These are phyloP conservation scores for Puccinia triticina DNA, from an alignment of 1,284 basidiomycete genomes.

Conservation along the genomic window DNA sequence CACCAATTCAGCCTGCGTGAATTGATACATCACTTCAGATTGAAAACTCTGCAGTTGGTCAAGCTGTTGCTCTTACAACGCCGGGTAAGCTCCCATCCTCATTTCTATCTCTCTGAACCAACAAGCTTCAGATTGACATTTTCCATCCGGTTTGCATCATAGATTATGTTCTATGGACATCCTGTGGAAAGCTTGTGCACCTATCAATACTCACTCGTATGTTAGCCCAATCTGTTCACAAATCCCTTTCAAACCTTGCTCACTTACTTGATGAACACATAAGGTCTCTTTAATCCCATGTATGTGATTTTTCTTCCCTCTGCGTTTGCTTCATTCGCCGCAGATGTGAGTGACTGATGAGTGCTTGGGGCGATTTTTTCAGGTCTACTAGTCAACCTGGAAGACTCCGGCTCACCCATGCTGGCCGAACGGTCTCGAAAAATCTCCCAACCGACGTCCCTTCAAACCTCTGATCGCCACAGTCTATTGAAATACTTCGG, in stretches of 20 bases:
- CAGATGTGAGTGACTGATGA: background rate
- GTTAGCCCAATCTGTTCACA: slow-evolving; percentile 2
- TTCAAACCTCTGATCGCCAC: slow-evolving; percentile 85
- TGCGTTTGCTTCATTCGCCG: background rate
- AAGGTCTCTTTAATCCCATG: slow-evolving; percentile 74
- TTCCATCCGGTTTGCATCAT: slow-evolving; percentile 20
- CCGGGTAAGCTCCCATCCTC: slow-evolving; percentile 63
- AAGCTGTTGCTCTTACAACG: slow-evolving; percentile 93
- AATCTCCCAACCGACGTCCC: slow-evolving; percentile 73
- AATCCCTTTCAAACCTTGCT: background rate
- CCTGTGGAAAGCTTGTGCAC: slow-evolving; percentile 95
- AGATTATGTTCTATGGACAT: slow-evolving; percentile 97
- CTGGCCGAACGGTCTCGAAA: slow-evolving; percentile 71
- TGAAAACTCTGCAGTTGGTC: slow-evolving; percentile 87
- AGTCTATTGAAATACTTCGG: slow-evolving; percentile 90
- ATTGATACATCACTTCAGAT: slow-evolving; percentile 88
- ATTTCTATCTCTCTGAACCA: background rate
- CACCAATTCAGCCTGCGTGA: slow-evolving; percentile 77
- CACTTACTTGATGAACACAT: slow-evolving; percentile 55
- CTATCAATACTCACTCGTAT: slow-evolving; percentile 86
- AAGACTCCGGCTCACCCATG: slow-evolving; percentile 87
- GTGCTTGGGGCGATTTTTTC: background rate
- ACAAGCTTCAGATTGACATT: slow-evolving; percentile 14
- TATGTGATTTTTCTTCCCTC: slow-evolving; percentile 58
- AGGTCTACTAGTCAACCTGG: slow-evolving; percentile 82